These are phyloP conservation scores for Chrysoporthe deuterocubensis DNA, from an alignment of 2,329 filamentous ascomycete species.

Conservation along the genomic window DNA sequence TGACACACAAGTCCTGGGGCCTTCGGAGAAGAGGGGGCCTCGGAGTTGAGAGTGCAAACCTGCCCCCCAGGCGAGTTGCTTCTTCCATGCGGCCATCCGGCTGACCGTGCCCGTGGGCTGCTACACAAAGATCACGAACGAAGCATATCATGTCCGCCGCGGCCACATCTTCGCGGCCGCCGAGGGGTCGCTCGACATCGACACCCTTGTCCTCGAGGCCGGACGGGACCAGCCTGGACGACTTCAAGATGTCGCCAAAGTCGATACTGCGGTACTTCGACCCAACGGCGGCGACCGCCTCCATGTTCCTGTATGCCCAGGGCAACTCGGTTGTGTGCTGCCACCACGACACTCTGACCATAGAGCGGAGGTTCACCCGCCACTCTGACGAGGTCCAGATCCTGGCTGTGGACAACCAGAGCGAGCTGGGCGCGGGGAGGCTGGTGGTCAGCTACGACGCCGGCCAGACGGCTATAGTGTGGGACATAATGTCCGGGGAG, in stretches of 20 bases:
- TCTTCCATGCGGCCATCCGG: slow-evolving; percentile 32
- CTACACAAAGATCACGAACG: slow-evolving; percentile 31
- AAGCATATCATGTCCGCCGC: slow-evolving; percentile 53
- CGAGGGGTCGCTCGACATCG: slow-evolving; percentile 63
- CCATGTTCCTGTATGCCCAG: slow-evolving; percentile 87
- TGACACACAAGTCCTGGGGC: slow-evolving; percentile 18
- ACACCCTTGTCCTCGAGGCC: slow-evolving; percentile 53
- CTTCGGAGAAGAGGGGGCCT: slow-evolving; percentile 29
- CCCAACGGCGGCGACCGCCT: slow-evolving; percentile 87
- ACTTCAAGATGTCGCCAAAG: slow-evolving; percentile 57
- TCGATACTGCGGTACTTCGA: slow-evolving; percentile 68
- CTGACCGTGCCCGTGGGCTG: slow-evolving; percentile 33
- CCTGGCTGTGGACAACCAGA: slow-evolving; percentile 88
- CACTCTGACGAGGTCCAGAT: slow-evolving; percentile 84
- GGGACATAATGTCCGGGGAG: slow-evolving; percentile 91
- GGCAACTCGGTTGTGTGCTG: slow-evolving; percentile 82
- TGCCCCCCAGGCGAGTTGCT: slow-evolving; percentile 22
- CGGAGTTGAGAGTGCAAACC: slow-evolving; percentile 30
- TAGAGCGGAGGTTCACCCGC: slow-evolving; percentile 83
- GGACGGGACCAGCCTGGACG: slow-evolving; percentile 50
- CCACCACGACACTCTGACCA: slow-evolving; percentile 88
- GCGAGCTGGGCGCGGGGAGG: slow-evolving; percentile 81
- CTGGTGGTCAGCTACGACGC: slow-evolving; percentile 92
- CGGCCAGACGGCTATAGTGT: slow-evolving; percentile 90
- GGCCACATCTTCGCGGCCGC: slow-evolving; percentile 58